Percentiles rank a stretch among this genome's conserved stretches.
Conservation (phyloP, 1,139 yeast species). For the Yamadazyma siamensis region DNA sequence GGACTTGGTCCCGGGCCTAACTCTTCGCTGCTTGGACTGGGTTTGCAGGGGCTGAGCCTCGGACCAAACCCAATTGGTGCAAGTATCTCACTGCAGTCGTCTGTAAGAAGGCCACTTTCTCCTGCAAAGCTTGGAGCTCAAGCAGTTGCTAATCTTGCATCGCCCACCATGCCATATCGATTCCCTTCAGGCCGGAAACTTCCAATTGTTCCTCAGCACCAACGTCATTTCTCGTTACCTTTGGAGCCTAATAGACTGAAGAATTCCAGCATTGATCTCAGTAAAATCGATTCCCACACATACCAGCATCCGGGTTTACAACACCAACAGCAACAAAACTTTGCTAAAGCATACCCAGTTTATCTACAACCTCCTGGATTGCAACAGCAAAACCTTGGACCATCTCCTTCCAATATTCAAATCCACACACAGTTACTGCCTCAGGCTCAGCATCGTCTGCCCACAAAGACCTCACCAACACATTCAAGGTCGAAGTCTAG, state of each 20-base stretch:
- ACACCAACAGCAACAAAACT: constrained; percentile 4
- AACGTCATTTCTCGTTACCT: constrained; percentile 46
- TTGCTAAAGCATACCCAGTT: constrained; percentile 1
- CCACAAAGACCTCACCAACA: constrained; percentile 2
- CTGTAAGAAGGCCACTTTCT: constrained; percentile 34
- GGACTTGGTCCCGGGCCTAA: too few relatives aligned
- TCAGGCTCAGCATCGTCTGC: constrained; percentile 1
- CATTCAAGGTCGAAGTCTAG: constrained; percentile 12
- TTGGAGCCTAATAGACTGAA: constrained; percentile 18
- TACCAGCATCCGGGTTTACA: constrained; percentile 1
- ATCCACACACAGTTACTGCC: constrained; percentile 3
- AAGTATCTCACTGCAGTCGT: too few relatives aligned
- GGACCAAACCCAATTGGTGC: constrained; percentile 1
- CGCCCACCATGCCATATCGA: constrained; percentile 32
- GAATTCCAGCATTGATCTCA: constrained; percentile 13
- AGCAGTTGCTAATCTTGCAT: constrained; percentile 57
- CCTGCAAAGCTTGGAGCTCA: constrained; percentile 75
- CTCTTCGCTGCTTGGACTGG: too few relatives aligned
- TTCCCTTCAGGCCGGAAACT: constrained; percentile 15
- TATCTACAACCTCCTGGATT: constrained; percentile 2
- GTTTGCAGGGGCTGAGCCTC: background rate
- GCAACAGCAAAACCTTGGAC: constrained; percentile 1
- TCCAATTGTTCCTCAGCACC: constrained; percentile 26
- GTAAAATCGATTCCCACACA: constrained; percentile 11
- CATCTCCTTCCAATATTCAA: constrained; percentile 1